Conservation (phyloP, 108 stramenopile species). For the Hondaea fermentalgiana region DNA sequence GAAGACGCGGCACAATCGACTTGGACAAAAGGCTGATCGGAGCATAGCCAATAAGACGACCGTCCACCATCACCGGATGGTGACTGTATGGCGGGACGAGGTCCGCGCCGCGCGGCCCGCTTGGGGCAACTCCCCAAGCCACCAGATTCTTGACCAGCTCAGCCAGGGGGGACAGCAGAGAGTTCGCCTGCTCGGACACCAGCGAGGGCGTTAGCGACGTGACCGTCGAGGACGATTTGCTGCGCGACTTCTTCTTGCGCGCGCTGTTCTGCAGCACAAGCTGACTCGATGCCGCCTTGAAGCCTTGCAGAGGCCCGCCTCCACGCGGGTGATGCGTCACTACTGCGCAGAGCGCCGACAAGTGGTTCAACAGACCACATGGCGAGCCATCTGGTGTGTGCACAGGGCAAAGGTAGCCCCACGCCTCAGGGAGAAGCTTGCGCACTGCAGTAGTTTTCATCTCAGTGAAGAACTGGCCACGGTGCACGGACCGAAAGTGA, state of each 20-base stretch:
- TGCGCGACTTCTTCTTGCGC: background rate
- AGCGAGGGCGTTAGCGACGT: background rate
- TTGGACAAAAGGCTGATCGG: background rate
- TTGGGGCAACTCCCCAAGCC: constrained; percentile 30
- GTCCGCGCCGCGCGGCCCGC: constrained; percentile 25
- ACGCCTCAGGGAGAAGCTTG: constrained; percentile 92
- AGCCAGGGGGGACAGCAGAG: background rate
- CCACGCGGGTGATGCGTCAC: constrained; percentile 17
- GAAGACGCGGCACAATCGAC: constrained; percentile 23
- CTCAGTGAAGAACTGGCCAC: constrained; percentile 96
- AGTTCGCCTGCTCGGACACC: background rate
- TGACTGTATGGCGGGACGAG: constrained; percentile 23
- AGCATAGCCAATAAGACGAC: constrained; percentile 35
- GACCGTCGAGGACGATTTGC: background rate
- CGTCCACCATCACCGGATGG: constrained; percentile 40
- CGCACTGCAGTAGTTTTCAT: constrained; percentile 99
- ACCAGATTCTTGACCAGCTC: constrained; percentile 25
- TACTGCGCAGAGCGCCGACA: constrained; percentile 65
- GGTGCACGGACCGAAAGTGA: constrained; percentile 95
- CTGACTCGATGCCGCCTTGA: background rate
- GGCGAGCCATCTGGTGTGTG: constrained; percentile 98
- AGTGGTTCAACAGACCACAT: constrained; percentile 92
- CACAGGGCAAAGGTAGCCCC: constrained; percentile 97
- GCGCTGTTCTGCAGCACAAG: background rate
- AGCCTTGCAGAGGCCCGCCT: background rate